Evolutionary conservation across 768 basidiomycete species (phyloP).

Genomic region (Cystobasidium tubakii): DNA sequence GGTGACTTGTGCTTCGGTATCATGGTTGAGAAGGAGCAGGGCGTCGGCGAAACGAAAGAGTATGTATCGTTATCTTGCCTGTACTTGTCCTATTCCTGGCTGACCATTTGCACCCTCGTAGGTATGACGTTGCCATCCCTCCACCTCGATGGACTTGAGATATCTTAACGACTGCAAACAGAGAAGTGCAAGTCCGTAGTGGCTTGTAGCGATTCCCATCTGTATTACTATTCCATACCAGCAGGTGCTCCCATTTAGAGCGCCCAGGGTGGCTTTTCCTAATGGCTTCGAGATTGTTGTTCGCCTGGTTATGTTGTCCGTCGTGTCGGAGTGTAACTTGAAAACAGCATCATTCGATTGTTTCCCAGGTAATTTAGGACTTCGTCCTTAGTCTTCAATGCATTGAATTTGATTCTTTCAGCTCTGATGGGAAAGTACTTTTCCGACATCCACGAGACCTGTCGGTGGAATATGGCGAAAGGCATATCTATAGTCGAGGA

Average conservation of each 20-base stretch:
- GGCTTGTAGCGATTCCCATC: neutral
- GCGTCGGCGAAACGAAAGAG: constrained; percentile 73
- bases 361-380: constrained; percentile 48
- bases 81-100: neutral
- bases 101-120: neutral
- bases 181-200: too few species aligned
- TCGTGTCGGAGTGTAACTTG: neutral
- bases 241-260: too few species aligned
- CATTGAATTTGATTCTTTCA: constrained; percentile 52
- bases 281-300: neutral
- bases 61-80: constrained; percentile 48
- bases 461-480: constrained; percentile 53
- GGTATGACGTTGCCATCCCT: constrained; percentile 31
- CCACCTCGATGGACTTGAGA: constrained; percentile 31
- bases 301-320: neutral
- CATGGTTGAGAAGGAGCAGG: constrained; percentile 77
- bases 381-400: constrained; percentile 48
- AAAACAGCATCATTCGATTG: neutral
- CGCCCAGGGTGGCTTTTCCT: too few species aligned
- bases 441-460: constrained; percentile 53
- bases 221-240: neutral
- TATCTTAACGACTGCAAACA: too few species aligned
- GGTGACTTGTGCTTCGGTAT: constrained; percentile 74
- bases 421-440: constrained; percentile 42
- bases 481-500: constrained; percentile 50